These are phyloP conservation scores for Stephanodiscus minutulus DNA, from an alignment of 108 stramenopile genomes.

Conservation along the genomic window DNA sequence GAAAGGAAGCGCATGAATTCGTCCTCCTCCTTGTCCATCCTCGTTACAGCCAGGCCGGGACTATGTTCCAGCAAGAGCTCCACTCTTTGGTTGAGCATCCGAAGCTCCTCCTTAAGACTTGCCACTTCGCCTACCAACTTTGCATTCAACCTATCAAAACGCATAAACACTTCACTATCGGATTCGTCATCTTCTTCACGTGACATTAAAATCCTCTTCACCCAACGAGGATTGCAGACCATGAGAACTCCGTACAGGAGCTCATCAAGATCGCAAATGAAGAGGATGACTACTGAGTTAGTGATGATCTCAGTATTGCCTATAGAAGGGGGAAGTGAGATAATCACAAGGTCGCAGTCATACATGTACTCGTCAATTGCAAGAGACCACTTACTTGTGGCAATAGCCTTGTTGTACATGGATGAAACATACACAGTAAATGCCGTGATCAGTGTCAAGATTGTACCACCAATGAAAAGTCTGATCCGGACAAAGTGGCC, in stretches of 20 bases:
- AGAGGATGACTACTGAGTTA: constrained; percentile 21
- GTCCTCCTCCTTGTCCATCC: background rate
- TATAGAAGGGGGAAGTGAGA: background rate
- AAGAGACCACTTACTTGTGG: background rate
- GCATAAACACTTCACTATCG: background rate
- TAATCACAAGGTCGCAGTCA: background rate
- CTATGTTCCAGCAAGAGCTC: background rate
- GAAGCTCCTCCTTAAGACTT: background rate
- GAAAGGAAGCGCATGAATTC: no score
- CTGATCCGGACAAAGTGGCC: background rate
- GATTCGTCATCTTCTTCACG: background rate
- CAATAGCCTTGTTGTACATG: constrained; percentile 19
- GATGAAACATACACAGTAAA: constrained; percentile 12
- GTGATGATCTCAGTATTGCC: background rate
- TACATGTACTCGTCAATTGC: background rate
- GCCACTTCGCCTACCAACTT: background rate
- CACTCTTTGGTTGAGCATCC: background rate
- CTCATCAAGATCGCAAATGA: constrained; percentile 20
- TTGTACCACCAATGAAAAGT: constrained; percentile 4
- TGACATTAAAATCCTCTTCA: background rate
- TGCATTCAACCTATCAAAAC: no score
- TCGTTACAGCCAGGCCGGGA: background rate
- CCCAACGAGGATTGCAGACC: background rate
- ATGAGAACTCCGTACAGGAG: constrained; percentile 6
- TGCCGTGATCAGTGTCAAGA: background rate